Percentiles rank a stretch among this genome's conserved stretches.
These are phyloP conservation scores for Collybia nuda DNA, from an alignment of 768 basidiomycete species.

Conservation along the genomic window DNA sequence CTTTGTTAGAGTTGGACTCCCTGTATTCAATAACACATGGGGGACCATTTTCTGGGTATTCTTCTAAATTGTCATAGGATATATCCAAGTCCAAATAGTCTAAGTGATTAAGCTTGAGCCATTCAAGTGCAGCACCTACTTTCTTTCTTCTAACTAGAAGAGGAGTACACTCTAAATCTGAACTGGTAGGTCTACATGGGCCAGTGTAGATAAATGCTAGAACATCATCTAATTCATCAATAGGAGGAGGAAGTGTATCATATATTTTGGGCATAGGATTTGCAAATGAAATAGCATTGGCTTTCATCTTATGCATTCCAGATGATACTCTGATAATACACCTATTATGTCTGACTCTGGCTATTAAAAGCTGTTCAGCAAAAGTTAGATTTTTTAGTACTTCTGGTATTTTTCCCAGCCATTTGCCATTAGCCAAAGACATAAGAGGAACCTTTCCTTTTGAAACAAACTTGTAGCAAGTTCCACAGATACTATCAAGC, in stretches of 20 bases:
- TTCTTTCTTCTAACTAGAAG: constrained; percentile 24
- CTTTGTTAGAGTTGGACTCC: constrained; percentile 12
- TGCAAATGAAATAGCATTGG: constrained; percentile 28
- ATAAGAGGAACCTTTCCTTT: constrained; percentile 14
- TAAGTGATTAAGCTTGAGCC: constrained; percentile 29
- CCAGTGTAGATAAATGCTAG: too few species aligned
- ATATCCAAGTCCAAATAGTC: constrained; percentile 30
- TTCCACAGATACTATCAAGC: too few species aligned
- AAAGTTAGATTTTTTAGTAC: constrained; percentile 23
- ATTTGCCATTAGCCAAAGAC: constrained; percentile 30
- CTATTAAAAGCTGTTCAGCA: too few species aligned
- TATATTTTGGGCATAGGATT: too few species aligned
- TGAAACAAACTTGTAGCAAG: not conserved
- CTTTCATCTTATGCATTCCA: constrained; percentile 23
- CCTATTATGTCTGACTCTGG: constrained; percentile 23
- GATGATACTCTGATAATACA: constrained; percentile 27
- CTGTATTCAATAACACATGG: constrained; percentile 22
- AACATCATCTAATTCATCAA: too few species aligned
- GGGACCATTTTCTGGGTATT: constrained; percentile 16
- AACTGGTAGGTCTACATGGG: too few species aligned
- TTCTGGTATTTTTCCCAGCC: constrained; percentile 32
- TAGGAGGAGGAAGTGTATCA: too few species aligned
- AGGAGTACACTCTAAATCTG: too few species aligned
- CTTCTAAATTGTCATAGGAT: constrained; percentile 17
- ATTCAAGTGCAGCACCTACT: constrained; percentile 24